Base-by-base conservation (phyloP, 352 stramenopile species). In the Pythium biforme region DNA sequence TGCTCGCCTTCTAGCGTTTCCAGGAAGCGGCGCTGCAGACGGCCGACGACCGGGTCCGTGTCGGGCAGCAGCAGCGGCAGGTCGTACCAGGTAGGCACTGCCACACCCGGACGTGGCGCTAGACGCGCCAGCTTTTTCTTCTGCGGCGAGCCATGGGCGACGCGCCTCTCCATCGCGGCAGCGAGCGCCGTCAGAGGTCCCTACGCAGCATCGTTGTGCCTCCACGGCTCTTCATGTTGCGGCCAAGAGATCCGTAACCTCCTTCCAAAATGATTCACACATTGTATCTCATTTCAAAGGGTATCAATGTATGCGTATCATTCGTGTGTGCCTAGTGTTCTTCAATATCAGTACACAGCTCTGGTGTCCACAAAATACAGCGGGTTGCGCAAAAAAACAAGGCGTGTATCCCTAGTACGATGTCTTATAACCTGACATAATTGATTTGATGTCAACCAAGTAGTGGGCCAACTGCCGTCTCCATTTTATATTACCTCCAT, bases 71-170 rank as follows among this genome's bases (percentile, higher is more conserved):
- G 53, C 60, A 91, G 58, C 3, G 82, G 78, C 27, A 91, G 69
- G 40, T 91, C 79, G 66, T 88, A 88, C 79, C 78, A 89, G 41
- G 66, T 76, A 15, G 82, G 80, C 25, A 73, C 64, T 14, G 59
- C 26, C 47, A 69, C 62, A 22, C 55, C 47, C 4, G 48, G 25
- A 2, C 48, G 37, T 29, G 54, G 51, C 33, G 59, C 52, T 17
- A 33, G n/a, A 14, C 41, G 4, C 26, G 26, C 4, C 34, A 2
- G 23, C 14, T 39, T 47, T 10, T 43, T 43, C 33, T 40, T 55
- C 23, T 54, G 51, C 19, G 39, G 50, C 41, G 59, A 46, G 17
- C 50, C 50, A n/a, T 29, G 14, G 5, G n/a, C 20, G 17, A 4
- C 14, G 39, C 19, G 27, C 2, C 14, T 19, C 25, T 60, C 54